Conservation (phyloP, 331 rosid species). For the Quercus tomentella region DNA sequence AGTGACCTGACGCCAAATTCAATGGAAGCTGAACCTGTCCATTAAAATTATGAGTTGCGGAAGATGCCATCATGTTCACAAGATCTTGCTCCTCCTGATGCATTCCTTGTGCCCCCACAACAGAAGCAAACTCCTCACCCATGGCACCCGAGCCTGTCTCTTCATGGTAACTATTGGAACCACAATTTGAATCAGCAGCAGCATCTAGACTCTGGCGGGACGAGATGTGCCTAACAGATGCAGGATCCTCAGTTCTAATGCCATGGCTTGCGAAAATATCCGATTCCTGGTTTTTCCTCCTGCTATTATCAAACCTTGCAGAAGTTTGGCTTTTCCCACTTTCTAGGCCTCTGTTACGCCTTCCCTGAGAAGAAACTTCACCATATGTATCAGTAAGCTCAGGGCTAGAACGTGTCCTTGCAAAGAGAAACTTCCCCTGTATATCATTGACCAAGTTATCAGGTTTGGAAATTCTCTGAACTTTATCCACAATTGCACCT, state of each 20-base stretch:
- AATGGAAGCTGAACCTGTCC: conserved; percentile 75
- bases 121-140: conserved; percentile 62
- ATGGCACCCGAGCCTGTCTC: conserved; percentile 40
- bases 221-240: conserved; percentile 38
- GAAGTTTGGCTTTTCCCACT: conserved; percentile 45
- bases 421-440: conserved; percentile 78
- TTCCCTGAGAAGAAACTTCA: conserved; percentile 68
- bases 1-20: conserved; percentile 61
- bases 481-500: conserved; percentile 42
- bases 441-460: conserved; percentile 43
- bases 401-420: conserved; percentile 94
- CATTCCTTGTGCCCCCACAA: conserved; percentile 67
- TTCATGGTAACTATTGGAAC: conserved; percentile 47
- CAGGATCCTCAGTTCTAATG: conserved; percentile 47
- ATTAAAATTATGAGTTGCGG: conserved; percentile 58
- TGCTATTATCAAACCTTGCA: conserved; percentile 53
- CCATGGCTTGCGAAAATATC: conserved; percentile 39
- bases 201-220: conserved; percentile 44
- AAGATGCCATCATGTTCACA: conserved; percentile 79
- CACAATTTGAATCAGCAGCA: conserved; percentile 51
- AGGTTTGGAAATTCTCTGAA: conserved; percentile 47
- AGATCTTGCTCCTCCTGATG: conserved; percentile 92
- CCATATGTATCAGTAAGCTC: conserved; percentile 86
- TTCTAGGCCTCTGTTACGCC: conserved; percentile 47
- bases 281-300: conserved; percentile 61